Evolutionary conservation across 257 asterid genomes (phyloP).

Genomic region (Plantago major): DNA sequence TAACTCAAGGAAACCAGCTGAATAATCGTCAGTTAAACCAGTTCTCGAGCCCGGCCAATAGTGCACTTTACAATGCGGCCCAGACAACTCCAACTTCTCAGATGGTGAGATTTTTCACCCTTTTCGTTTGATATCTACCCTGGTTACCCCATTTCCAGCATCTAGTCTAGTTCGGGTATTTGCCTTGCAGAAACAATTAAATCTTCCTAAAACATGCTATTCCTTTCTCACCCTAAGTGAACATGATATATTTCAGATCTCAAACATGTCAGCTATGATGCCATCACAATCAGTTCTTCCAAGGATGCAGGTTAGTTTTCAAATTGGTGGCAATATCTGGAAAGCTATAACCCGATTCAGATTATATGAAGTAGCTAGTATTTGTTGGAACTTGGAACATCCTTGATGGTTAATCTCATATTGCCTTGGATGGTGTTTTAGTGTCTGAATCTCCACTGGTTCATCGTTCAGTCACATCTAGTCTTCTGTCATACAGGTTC

Average conservation of each 20-base stretch:
- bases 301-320: constrained; percentile 68
- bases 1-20: constrained; percentile 87
- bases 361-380: not conserved
- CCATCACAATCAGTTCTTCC: constrained; percentile 71
- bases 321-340: constrained; percentile 13
- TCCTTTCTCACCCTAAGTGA: constrained; percentile 21
- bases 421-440: not conserved
- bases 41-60: constrained; percentile 78
- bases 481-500: not conserved
- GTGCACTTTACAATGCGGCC: constrained; percentile 83
- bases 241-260: constrained; percentile 51
- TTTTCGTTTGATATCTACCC: constrained; percentile 3
- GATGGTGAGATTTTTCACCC: constrained; percentile 52
- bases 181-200: not conserved
- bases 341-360: too few relatives aligned
- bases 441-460: not conserved
- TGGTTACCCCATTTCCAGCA: constrained; percentile 8
- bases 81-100: constrained; percentile 77
- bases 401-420: not conserved
- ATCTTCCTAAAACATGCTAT: not conserved
- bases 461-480: not conserved
- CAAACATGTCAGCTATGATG: constrained; percentile 93
- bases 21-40: constrained; percentile 83
- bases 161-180: constrained; percentile 1
- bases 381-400: not conserved